Evolutionary conservation across 768 basidiomycete species (phyloP).

Genomic region (Suillus bovinus): DNA sequence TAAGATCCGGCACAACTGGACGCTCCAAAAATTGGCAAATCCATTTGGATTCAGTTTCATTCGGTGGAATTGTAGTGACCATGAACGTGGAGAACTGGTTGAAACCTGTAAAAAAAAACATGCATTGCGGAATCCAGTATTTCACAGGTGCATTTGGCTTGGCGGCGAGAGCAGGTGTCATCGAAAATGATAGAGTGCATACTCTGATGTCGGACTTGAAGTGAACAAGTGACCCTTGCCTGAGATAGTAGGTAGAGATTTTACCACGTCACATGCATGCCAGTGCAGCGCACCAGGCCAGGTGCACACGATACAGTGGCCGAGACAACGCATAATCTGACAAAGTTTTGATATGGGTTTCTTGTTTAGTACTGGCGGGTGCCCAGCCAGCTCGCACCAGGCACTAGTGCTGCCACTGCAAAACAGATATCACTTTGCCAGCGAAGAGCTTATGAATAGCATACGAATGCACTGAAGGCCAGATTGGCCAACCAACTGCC

Average conservation of each 20-base stretch:
- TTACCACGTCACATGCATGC: not conserved
- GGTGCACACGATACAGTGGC: not conserved
- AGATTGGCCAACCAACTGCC: too few species aligned
- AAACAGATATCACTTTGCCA: not conserved
- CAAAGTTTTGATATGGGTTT: not conserved
- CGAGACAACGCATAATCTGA: not conserved
- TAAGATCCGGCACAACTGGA: not conserved
- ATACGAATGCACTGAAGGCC: not conserved
- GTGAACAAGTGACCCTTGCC: not conserved
- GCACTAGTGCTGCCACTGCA: not conserved
- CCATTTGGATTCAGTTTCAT: not conserved
- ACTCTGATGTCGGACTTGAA: not conserved
- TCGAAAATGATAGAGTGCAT: not conserved
- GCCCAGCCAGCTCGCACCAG: not conserved
- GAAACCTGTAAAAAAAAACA: not conserved
- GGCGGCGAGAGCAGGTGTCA: not conserved
- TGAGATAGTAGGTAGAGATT: not conserved
- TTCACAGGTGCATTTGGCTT: not conserved
- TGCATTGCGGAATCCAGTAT: not conserved
- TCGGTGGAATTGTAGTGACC: not conserved
- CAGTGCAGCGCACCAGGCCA: not conserved
- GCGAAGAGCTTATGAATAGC: not conserved
- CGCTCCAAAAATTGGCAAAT: not conserved
- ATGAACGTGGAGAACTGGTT: not conserved
- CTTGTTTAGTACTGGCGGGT: not conserved